Evolutionary conservation across 2,329 filamentous ascomycete species (phyloP), one percentile per base, ranked within the genome.

Genomic region (Sporothrix mexicana): DNA sequence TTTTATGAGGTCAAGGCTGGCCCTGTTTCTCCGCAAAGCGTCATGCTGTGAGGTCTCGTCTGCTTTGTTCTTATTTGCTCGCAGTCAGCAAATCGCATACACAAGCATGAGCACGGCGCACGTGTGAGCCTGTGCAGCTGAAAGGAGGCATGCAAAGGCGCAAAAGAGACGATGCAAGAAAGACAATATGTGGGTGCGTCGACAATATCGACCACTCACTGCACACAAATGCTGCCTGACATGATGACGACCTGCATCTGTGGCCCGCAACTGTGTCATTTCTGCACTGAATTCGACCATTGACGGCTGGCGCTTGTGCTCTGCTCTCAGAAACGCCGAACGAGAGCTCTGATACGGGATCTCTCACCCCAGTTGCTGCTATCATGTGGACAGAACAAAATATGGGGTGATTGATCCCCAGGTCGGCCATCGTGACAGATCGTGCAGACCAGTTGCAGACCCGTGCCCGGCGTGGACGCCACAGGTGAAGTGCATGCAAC

Each of bases 31-130:
- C 53, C 55, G 15, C 64, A 69, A 69, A 61, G 71, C 23, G 49
- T 53, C 70, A 59, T 59, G 57, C 47, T 69, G 70, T 55, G 43
- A 72, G 73, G 67, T 69, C 69, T 47, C 70, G 59, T 74, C 45
- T 69, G 67, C 64, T 55, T 55, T 36, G 55, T 49, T 59, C 23
- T 57, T 51, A 70, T 70, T 70, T 49, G 66, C 30, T 30, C 23
- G n/a, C 36, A 13, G 36, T 43, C 15, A 20, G 49, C 59, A 62
- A 41, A 71, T 36, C 55, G 20, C 41, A 70, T 10, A 61, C 68
- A 20, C 15, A 12, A 13, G 17, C 10, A 5, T 49, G 43, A n/a
- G 17, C 41, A 20, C 49, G n/a, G 10, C 17, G 41, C 41, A 59
- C 15, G 20, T 47, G 47, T 15, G 36, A n/a, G 47, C 20, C 3